phyloP scores from a whole-genome alignment of 164 flowering plant species.

The Tinospora cordifolia region DNA sequence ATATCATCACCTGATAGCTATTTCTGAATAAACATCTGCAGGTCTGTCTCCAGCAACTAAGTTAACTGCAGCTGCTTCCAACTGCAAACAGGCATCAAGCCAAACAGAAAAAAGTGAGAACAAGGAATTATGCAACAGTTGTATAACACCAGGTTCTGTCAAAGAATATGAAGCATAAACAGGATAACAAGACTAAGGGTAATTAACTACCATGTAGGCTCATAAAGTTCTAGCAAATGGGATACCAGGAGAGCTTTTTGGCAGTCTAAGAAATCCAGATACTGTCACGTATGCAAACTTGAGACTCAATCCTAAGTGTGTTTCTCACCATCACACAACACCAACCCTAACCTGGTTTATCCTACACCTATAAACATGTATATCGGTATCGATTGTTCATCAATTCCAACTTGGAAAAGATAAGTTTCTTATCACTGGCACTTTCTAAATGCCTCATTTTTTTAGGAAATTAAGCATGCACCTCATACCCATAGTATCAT shows the following conservation, averaged over 20 bases:
- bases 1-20: conserved; percentile 66
- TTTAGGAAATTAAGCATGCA: neutral
- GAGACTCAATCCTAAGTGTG: too few species aligned
- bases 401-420: too few species aligned
- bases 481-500: neutral
- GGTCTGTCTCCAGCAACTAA: conserved; percentile 80
- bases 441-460: too few species aligned
- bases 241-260: too few species aligned
- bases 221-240: neutral
- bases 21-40: conserved; percentile 92
- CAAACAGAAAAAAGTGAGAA: conserved; percentile 1
- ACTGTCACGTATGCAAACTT: too few species aligned
- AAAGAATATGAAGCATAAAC: too few species aligned
- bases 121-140: neutral
- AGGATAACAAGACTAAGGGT: neutral
- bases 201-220: neutral
- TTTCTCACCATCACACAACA: too few species aligned
- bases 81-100: conserved; percentile 34
- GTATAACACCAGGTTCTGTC: neutral
- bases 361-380: too few species aligned
- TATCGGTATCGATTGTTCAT: too few species aligned
- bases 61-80: conserved; percentile 93
- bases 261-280: too few species aligned
- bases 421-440: too few species aligned
- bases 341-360: neutral